Base-by-base conservation (phyloP, 768 basidiomycete species). In the Artomyces pyxidatus region DNA sequence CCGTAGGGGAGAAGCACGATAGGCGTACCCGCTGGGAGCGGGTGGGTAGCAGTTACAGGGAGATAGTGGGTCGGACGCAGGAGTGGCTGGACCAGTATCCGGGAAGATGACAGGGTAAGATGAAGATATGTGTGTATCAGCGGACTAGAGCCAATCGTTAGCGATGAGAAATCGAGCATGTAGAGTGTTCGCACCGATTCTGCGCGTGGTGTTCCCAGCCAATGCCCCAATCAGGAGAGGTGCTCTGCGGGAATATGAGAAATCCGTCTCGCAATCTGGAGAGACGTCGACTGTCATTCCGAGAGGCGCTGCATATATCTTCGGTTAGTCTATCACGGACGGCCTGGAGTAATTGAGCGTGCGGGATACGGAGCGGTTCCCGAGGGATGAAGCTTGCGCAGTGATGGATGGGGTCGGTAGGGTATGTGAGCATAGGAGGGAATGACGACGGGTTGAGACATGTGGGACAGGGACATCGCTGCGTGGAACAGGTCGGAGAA, bases 1-100 rank as follows among this genome's bases (percentile, higher is more conserved):
- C 77, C 81, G 52, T 80, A 74, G 4, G 88, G 88, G 17, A 89
- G 71, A 3, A 91, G 70, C 9, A 71, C 73, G 44, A 90, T 80
- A 8, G 86, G 85, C 10, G 80, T 73, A 8, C 87, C 86, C 9
- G 78, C 62, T 23, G 73, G 61, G 16, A 78, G 60, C 19, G 79
- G 76, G 11, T 74, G 63, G 22, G 45, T 32, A 17, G 50, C 40
- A 12, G 54, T 49, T 6, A 88, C 66, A 8, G 80, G 75, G 39
- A 81, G 65, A 58, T 79, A 78, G 17, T 76, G 72, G 2, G 85
- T 84, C 5, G 76, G 62, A 10, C 71, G 66, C 29, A 86, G 69
- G 16, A 76, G 68, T 1, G 83, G 80, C 50, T 85, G 83, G n/a
- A 89, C 64, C 26, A 85, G 66, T n/a, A 88, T 63, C 49, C 74